Base-by-base conservation (phyloP, 768 basidiomycete species). In the Lactarius hengduanensis region DNA sequence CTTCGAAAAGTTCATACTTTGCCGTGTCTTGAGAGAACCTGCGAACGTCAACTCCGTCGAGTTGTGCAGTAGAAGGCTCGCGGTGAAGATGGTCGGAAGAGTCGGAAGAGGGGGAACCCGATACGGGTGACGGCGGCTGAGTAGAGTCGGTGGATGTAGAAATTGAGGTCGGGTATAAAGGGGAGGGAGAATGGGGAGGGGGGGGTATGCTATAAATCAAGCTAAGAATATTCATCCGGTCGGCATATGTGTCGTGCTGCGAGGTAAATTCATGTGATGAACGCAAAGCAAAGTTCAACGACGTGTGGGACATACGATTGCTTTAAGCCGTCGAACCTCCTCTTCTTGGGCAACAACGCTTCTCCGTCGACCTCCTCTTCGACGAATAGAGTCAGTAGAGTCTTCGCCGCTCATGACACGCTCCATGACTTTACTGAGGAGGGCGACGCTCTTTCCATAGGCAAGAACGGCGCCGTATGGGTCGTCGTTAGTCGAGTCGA, bases 211-310 rank as follows among this genome's bases (percentile, higher is more conserved):
- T 89, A 80, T 94, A 94, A 69, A 94, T 93, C 70, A 92, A 82
- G 72, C 90, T 91, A 63, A 96, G 83, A 73, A 96, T 94, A 73
- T 91, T 90, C 90, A 96, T 94, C 60, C 94, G 86, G 76, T 96
- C 92, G 65, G 91, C 92, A 76, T 96, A 96, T 10, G 94, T 96
- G 76, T 96, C 94, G 74, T 96, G 94, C 94, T 95, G 75, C 18
- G 58, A 20, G 59, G 26, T 58, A 59, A 56, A 22, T 67, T 72
- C 36, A 55, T 43, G 47, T 10, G 30, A 40, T 61, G 22, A 62
- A 56, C 41, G 58, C 20, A 58, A 16, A 30, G 18, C 3, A 28
- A 34, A 38, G 26, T 57, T 15, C 18, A 11, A 47, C n/a, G 58
- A 41, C 20, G 57, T 28, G 30, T 30, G 45, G 47, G n/a, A 82